These are phyloP conservation scores for Metschnikowia lunata DNA, from an alignment of 805 yeast genomes.

Conservation along the genomic window DNA sequence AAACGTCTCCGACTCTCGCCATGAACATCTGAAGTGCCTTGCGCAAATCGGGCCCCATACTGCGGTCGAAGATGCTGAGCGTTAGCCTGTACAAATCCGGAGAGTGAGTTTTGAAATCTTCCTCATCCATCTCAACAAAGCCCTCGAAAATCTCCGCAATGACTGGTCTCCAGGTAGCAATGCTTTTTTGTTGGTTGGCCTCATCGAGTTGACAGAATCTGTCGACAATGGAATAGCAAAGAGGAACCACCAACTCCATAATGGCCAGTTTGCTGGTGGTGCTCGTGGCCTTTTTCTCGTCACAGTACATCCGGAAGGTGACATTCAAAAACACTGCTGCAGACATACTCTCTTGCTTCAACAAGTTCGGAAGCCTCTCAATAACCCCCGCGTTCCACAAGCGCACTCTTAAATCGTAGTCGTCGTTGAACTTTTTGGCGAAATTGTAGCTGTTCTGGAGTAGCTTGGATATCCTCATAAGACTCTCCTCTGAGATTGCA, in stretches of 20 bases:
- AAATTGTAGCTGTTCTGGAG: slow-evolving; percentile 72
- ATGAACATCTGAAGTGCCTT: slow-evolving; percentile 57
- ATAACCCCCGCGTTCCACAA: slow-evolving; percentile 90
- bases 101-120: slow-evolving; percentile 58
- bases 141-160: slow-evolving; percentile 85
- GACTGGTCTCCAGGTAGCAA: slow-evolving; percentile 87
- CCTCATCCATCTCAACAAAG: slow-evolving; percentile 68
- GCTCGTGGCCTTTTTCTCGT: slow-evolving; percentile 47
- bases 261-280: slow-evolving; percentile 46
- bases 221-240: slow-evolving; percentile 66
- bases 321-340: slow-evolving; percentile 82
- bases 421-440: slow-evolving; percentile 83
- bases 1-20: slow-evolving; percentile 44
- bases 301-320: slow-evolving; percentile 74
- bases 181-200: slow-evolving; percentile 71
- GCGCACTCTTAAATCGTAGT: slow-evolving; percentile 80
- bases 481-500: slow-evolving; percentile 60
- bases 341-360: slow-evolving; percentile 87
- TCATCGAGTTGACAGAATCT: slow-evolving; percentile 73
- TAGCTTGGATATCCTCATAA: slow-evolving; percentile 55
- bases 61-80: slow-evolving; percentile 55
- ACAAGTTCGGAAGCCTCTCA: slow-evolving; percentile 84
- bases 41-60: slow-evolving; percentile 58
- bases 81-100: slow-evolving; percentile 59
- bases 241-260: slow-evolving; percentile 51